Percentiles rank a stretch among this genome's conserved stretches.
These are phyloP conservation scores for Pseudofabraea citricarpa DNA, from an alignment of 2,329 filamentous ascomycete genomes.

Conservation along the genomic window DNA sequence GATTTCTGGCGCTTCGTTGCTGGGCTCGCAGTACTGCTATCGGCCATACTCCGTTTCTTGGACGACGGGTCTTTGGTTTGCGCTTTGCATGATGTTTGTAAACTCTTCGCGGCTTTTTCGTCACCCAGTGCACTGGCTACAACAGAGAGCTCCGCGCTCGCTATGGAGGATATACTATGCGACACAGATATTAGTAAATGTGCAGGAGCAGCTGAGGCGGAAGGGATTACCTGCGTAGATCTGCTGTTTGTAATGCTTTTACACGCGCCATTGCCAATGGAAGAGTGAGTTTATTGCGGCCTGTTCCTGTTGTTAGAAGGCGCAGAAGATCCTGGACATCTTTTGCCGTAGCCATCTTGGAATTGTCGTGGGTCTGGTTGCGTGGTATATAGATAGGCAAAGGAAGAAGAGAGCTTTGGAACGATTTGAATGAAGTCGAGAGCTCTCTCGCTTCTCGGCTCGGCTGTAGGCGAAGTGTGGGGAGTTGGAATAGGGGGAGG, in stretches of 20 bases:
- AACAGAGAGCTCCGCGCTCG: conserved; percentile 16
- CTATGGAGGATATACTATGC: conserved; percentile 24
- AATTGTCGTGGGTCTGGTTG: neutral
- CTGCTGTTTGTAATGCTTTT: conserved; percentile 50
- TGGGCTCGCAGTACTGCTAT: conserved; percentile 11
- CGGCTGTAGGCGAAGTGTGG: neutral
- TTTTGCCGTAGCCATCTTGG: no score
- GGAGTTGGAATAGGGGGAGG: neutral
- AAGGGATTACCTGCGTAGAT: conserved; percentile 46
- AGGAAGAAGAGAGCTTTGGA: no score
- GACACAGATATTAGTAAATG: conserved; percentile 7
- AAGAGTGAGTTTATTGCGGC: conserved; percentile 50
- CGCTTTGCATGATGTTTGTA: conserved; percentile 25
- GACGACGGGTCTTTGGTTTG: conserved; percentile 8
- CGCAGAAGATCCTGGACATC: conserved; percentile 59
- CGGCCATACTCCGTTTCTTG: conserved; percentile 17
- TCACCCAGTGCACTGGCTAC: conserved; percentile 20
- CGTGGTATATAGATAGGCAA: no score
- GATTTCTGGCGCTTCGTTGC: conserved; percentile 21
- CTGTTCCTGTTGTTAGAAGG: conserved; percentile 46
- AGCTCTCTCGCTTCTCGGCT: no score
- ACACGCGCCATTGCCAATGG: conserved; percentile 54
- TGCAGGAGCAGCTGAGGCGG: conserved; percentile 4
- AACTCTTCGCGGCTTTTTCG: conserved; percentile 25
- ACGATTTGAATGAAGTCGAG: no score